Percentiles rank a stretch among this genome's conserved stretches.
phyloP scores from a whole-genome alignment of 2,329 filamentous ascomycete genomes.

The Colletotrichum sansevieriae region DNA sequence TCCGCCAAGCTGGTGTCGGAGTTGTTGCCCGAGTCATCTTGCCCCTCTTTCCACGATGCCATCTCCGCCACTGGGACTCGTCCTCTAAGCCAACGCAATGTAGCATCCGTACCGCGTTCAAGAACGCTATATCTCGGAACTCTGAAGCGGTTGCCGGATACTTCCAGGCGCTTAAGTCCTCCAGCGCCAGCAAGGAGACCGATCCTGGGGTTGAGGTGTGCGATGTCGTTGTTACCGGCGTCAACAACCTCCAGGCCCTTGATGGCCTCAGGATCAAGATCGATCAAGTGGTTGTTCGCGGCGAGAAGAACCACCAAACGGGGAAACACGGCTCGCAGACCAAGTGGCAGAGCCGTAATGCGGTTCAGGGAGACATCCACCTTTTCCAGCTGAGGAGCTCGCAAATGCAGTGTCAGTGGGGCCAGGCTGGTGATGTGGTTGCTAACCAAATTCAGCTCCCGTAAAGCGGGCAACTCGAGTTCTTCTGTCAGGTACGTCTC shows the following conservation, averaged over 20 bases:
- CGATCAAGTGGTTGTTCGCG: conserved; percentile 82
- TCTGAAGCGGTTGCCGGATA: conserved; percentile 87
- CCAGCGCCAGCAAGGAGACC: conserved; percentile 78
- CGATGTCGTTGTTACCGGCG: conserved; percentile 87
- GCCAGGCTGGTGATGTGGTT: conserved; percentile 81
- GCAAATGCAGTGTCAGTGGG: conserved; percentile 74
- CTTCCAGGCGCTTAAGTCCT: conserved; percentile 76
- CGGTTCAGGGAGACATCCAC: conserved; percentile 88
- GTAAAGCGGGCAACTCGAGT: conserved; percentile 79
- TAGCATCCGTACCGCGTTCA: conserved; percentile 88
- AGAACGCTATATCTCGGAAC: conserved; percentile 88
- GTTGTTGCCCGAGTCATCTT: conserved; percentile 52
- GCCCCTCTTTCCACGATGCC: conserved; percentile 66
- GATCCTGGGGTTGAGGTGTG: conserved; percentile 82
- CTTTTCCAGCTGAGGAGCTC: conserved; percentile 80
- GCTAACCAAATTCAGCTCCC: conserved; percentile 80
- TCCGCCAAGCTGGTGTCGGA: conserved; percentile 47
- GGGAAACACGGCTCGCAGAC: conserved; percentile 76
- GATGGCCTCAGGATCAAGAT: conserved; percentile 79
- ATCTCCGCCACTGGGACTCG: conserved; percentile 75
- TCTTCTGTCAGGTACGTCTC: conserved; percentile 74
- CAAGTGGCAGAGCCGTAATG: conserved; percentile 75
- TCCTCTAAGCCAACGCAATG: conserved; percentile 83
- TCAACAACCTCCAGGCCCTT: conserved; percentile 82
- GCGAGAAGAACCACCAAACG: conserved; percentile 77